Conservation (phyloP, 2,329 filamentous ascomycete genomes). For the Phialophora tarda region DNA sequence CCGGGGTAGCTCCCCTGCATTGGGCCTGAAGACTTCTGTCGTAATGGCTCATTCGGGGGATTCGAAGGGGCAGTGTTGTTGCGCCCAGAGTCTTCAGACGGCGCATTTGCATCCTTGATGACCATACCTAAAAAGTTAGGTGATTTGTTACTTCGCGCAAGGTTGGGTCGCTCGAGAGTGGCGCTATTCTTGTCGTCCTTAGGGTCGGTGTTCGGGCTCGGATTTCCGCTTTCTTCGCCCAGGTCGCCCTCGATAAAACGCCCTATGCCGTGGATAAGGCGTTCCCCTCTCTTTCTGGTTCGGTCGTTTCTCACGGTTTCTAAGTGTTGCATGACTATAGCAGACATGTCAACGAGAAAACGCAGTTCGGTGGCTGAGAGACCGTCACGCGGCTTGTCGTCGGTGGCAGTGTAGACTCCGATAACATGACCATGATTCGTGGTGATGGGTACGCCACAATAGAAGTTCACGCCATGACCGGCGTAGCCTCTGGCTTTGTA, state of each 20-base stretch:
- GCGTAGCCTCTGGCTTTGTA: conserved; percentile 49
- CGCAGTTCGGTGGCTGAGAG: conserved; percentile 56
- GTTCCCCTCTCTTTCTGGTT: conserved; percentile 60
- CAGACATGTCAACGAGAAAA: conserved; percentile 63
- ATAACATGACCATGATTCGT: conserved; percentile 64
- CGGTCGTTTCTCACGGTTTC: conserved; percentile 61
- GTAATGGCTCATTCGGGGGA: not conserved
- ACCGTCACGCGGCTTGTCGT: conserved; percentile 61
- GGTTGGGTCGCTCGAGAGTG: not conserved
- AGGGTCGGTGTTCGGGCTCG: no score
- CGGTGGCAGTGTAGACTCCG: conserved; percentile 65
- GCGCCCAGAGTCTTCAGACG: conserved; percentile 8
- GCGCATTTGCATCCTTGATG: conserved; percentile 21
- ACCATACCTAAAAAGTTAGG: conserved; percentile 16
- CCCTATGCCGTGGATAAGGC: conserved; percentile 61
- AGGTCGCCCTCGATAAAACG: conserved; percentile 58
- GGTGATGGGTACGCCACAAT: conserved; percentile 66
- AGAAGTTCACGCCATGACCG: conserved; percentile 52
- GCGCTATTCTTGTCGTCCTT: not conserved
- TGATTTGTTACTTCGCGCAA: not conserved
- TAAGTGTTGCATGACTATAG: conserved; percentile 65
- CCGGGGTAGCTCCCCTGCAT: conserved; percentile 2
- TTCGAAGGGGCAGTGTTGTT: not conserved
- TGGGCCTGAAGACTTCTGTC: not conserved
- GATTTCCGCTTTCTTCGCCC: conserved; percentile 3